phyloP scores from a whole-genome alignment of 345 rosid species.

The Acer yangbiense region DNA sequence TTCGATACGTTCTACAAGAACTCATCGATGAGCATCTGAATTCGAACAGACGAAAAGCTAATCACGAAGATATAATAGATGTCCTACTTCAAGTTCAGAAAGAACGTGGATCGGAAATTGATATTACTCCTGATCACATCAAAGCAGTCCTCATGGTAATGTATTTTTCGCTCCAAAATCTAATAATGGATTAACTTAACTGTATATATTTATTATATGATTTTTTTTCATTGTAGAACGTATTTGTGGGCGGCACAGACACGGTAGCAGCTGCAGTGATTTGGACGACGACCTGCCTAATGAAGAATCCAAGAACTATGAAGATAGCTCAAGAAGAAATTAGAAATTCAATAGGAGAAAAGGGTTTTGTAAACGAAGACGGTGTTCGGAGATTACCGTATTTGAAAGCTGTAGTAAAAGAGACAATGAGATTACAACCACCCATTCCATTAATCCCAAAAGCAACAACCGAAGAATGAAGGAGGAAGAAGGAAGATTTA shows the following conservation, averaged over 20 bases:
- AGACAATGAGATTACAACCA: constrained; percentile 34
- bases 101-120: constrained; percentile 17
- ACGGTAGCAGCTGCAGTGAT: constrained; percentile 23
- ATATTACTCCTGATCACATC: constrained; percentile 45
- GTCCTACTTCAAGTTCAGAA: constrained; percentile 34
- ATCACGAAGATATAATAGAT: constrained; percentile 41
- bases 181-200: too few species aligned
- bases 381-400: constrained; percentile 29
- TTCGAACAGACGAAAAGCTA: constrained; percentile 18
- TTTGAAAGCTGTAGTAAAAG: constrained; percentile 45
- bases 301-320: constrained; percentile 33
- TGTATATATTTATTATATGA: too few species aligned
- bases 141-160: constrained; percentile 55
- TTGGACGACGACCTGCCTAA: constrained; percentile 41
- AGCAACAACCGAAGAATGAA: constrained; percentile 21
- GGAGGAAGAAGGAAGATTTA: constrained; percentile 9
- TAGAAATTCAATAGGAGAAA: constrained; percentile 15
- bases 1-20: constrained; percentile 43
- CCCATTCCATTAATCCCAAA: constrained; percentile 29
- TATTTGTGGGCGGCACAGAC: constrained; percentile 37
- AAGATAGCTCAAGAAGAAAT: constrained; percentile 37
- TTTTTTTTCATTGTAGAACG: constrained; percentile 18
- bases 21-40: constrained; percentile 43
- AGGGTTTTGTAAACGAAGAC: constrained; percentile 34
- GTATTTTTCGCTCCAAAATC: too few species aligned